Evolutionary conservation across 805 yeast genomes (phyloP).

Genomic region (Saccharomycopsis vini): DNA sequence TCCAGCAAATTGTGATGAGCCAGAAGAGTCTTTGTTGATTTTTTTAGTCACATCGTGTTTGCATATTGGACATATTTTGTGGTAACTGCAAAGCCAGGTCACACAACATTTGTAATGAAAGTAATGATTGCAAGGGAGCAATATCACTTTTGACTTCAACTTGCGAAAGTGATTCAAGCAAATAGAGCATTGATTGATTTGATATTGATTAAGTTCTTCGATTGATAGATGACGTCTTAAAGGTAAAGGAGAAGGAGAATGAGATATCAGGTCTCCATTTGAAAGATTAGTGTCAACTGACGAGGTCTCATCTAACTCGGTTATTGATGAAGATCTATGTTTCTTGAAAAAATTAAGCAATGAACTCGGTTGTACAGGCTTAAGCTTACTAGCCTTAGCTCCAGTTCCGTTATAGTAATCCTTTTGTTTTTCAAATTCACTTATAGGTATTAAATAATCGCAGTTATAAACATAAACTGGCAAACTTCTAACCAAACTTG

Average conservation of each 20-base stretch:
- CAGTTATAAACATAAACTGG: conserved; percentile 16
- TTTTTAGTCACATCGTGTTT: conserved; percentile 31
- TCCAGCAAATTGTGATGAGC: background rate
- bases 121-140: conserved; percentile 52
- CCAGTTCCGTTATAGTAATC: conserved; percentile 11
- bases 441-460: conserved; percentile 17
- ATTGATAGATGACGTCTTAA: conserved; percentile 11
- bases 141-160: conserved; percentile 39
- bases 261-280: background rate
- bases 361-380: background rate
- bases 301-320: background rate
- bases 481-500: conserved; percentile 9
- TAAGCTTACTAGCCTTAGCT: background rate
- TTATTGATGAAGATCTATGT: background rate
- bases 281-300: background rate
- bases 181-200: conserved; percentile 41
- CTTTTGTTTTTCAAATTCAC: conserved; percentile 9
- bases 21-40: background rate
- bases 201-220: conserved; percentile 17
- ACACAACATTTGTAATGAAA: conserved; percentile 50
- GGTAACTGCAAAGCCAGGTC: conserved; percentile 49
- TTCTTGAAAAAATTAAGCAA: background rate
- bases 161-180: conserved; percentile 47
- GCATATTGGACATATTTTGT: conserved; percentile 52
- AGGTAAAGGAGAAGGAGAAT: too few relatives aligned